Evolutionary conservation across 768 basidiomycete species (phyloP), one percentile per base, ranked within the genome.

Genomic region (Dentipellis sp.): DNA sequence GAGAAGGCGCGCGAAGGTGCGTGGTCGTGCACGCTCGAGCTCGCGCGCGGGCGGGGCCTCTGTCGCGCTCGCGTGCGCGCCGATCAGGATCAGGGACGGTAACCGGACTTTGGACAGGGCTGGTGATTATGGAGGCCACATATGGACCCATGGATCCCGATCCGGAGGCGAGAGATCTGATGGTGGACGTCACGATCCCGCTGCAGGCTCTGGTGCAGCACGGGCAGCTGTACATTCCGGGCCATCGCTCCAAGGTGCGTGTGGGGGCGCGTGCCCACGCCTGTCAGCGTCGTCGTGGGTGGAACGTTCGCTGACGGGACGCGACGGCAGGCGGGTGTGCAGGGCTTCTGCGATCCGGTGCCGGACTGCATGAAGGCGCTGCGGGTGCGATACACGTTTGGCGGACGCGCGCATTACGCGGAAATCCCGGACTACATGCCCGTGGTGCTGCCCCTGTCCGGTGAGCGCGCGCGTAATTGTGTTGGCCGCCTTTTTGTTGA

Each of bases 341-440:
- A 90, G 64, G 92, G 92, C n/a, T 93, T 97, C 73, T 84, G 81
- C 65, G 92, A 95, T 71, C 88, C 89, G 55, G 83, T 84, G 16
- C 84, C 88, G 12, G 82, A 81, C n/a, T 75, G 78, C 54, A 70
- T 77, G 50, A 94, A 94, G 72, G 73, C 73, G 5, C 71, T 94
- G 52, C 75, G 81, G 34, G 74, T 94, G 39, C 80, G 82, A 47
- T 94, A 94, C 70, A 70, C 78, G 49, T 97, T 94, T 75, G 77
- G 79, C 64, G 83, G 82, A 42, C 78, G 78, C 57, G 64, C 72
- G 69, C 92, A 94, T 66, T 88, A 83, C 64, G 82, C 84, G 66
- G 89, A 91, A 66, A 82, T 87, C 54, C 78, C 84, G 60, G 88
- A 86, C 66, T 79, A 81, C 70, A 66, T 76, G 56, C 78, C 85